These are phyloP conservation scores for Colletotrichum sp. DNA, from an alignment of 2,329 filamentous ascomycete species.

Conservation along the genomic window DNA sequence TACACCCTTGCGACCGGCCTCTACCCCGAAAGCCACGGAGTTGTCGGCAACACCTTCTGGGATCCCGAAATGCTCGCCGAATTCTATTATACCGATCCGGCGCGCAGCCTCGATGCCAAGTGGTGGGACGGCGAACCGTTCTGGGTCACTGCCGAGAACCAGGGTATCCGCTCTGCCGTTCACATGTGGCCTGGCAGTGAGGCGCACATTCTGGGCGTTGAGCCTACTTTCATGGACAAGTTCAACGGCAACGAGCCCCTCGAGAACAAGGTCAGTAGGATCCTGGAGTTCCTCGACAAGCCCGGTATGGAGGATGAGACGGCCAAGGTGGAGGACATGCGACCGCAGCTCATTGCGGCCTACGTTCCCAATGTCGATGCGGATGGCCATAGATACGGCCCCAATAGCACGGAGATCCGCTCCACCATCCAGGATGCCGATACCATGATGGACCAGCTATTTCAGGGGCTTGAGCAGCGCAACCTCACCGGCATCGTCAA, in stretches of 20 bases:
- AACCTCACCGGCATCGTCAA: slow-evolving; percentile 93
- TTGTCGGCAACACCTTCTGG: slow-evolving; percentile 96
- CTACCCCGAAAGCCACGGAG: slow-evolving; percentile 89
- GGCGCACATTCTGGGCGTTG: slow-evolving; percentile 76
- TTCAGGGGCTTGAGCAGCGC: slow-evolving; percentile 76
- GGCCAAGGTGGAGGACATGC: slow-evolving; percentile 54
- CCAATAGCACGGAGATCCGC: slow-evolving; percentile 91
- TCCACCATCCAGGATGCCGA: slow-evolving; percentile 82
- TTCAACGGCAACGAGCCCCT: slow-evolving; percentile 82
- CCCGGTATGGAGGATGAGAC: slow-evolving; percentile 71
- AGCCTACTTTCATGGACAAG: slow-evolving; percentile 82
- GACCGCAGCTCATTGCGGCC: slow-evolving; percentile 90
- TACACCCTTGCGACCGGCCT: slow-evolving; percentile 92
- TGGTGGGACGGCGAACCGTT: slow-evolving; percentile 97
- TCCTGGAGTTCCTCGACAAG: slow-evolving; percentile 84
- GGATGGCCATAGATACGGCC: slow-evolving; percentile 87
- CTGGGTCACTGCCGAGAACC: slow-evolving; percentile 90
- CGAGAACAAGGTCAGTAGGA: slow-evolving; percentile 75
- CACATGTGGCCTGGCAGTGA: slow-evolving; percentile 99
- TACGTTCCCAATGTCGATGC: slow-evolving; percentile 94
- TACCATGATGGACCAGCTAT: slow-evolving; percentile 77
- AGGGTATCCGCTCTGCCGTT: slow-evolving; percentile 78
- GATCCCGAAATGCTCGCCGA: slow-evolving; percentile 77
- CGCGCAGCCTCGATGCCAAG: slow-evolving; percentile 77
- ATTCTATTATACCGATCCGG: slow-evolving; percentile 86